Evolutionary conservation across 1,139 yeast species (phyloP).

Genomic region (Fermentozyma sake): DNA sequence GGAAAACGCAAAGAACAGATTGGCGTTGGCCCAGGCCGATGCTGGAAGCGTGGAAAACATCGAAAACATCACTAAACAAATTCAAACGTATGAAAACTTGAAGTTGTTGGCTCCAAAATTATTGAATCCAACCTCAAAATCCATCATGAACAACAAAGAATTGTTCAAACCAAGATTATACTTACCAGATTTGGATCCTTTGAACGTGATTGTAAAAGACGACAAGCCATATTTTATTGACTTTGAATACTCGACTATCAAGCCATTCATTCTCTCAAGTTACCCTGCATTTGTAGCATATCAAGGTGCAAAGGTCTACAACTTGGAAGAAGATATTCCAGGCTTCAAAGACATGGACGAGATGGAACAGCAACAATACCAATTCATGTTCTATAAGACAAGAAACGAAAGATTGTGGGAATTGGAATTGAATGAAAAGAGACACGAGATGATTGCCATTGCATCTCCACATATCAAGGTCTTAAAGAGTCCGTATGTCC

Average conservation of each 20-base stretch:
- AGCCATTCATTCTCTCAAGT: slow-evolving; percentile 73
- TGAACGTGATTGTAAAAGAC: slow-evolving; percentile 62
- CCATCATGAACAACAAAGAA: slow-evolving; percentile 56
- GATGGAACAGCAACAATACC: slow-evolving; percentile 72
- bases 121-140: slow-evolving; percentile 44
- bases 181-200: slow-evolving; percentile 85
- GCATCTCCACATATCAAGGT: slow-evolving; percentile 74
- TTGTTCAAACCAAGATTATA: slow-evolving; percentile 70
- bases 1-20: slow-evolving; percentile 54
- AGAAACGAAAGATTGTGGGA: slow-evolving; percentile 93
- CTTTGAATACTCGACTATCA: slow-evolving; percentile 73
- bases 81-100: slow-evolving; percentile 58
- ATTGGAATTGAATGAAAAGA: slow-evolving; percentile 57
- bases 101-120: slow-evolving; percentile 51
- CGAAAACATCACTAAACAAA: slow-evolving; percentile 45
- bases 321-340: slow-evolving; percentile 69
- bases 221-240: slow-evolving; percentile 58
- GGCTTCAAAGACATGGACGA: slow-evolving; percentile 64
- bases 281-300: slow-evolving; percentile 84
- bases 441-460: slow-evolving; percentile 67
- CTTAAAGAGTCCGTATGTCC: slow-evolving; percentile 61
- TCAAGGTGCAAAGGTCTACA: slow-evolving; percentile 81
- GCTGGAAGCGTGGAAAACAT: slow-evolving; percentile 31
- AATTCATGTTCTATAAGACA: slow-evolving; percentile 82
- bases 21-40: slow-evolving; percentile 53